Evolutionary conservation across 768 basidiomycete genomes (phyloP), one percentile per base, ranked within the genome.

Genomic region (Phaeotremella fagi): DNA sequence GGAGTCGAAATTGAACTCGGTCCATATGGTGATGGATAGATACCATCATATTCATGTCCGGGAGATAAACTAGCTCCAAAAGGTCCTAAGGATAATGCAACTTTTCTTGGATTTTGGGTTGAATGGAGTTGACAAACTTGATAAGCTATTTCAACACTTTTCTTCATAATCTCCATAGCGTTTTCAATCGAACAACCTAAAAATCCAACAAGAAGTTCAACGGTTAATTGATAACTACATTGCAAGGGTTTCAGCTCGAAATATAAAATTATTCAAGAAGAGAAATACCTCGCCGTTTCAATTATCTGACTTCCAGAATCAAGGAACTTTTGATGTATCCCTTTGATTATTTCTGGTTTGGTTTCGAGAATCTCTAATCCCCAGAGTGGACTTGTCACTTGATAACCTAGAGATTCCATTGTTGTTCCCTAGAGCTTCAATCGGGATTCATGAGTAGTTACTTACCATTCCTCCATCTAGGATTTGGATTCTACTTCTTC

Each of bases 21-120:
- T 1, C 86, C 86, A 62, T 80, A 87, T 0, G 86, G 85, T 0
- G 84, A 83, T 1, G 87, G 87, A 64, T 88, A 89, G 57, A 80
- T 76, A 5, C 86, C 88, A 54, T 80, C 78, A 63, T 84, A 88
- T 66, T 90, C 88, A 48, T 85, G 79, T 18, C 74, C 72, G 0
- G 83, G 82, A 5, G 71, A 67, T 15, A 87, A 75, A 3, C 80
- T 83, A 1, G 85, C 84, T 31, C 87, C 87, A 62, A 81, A 88
- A 0, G 86, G 83, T 16, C 88, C 87, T 25, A 88, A 73, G 4
- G 85, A 87, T 3, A 90, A 77, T 2, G 81, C 84, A 29, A 89
- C 79, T 24, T 75, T 77, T 59, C 35, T 48, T 36, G 35, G 45
- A 12, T 38, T 2, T 14, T 18, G 9, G 14, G 29, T 9, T 28